Percentiles rank a stretch among this genome's conserved stretches.
Conservation (phyloP, 768 basidiomycete species). For the Leccinellum rugosiceps region DNA sequence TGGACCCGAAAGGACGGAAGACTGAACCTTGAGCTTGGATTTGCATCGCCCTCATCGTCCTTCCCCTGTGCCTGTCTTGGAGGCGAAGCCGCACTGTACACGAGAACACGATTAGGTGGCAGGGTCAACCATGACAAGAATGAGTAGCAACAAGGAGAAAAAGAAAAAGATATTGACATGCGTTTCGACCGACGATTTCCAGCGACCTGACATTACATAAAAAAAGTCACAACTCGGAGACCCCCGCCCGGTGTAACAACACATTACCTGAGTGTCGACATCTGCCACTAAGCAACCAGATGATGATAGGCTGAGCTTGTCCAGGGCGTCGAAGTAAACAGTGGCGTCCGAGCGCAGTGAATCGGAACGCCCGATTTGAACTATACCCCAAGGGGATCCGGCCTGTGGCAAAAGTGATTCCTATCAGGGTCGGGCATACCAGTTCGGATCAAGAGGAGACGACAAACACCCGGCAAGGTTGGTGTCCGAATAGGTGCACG, state of each 20-base stretch:
- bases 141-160: constrained; percentile 1
- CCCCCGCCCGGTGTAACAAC: neutral
- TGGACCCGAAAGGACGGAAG: constrained; percentile 18
- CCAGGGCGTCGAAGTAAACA: constrained; percentile 26
- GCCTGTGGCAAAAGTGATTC: constrained; percentile 4
- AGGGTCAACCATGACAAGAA: constrained; percentile 7
- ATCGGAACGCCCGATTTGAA: constrained; percentile 1
- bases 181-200: constrained; percentile 7
- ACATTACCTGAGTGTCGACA: constrained; percentile 10
- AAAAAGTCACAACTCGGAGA: neutral
- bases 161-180: constrained; percentile 15
- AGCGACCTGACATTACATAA: constrained; percentile 1
- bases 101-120: constrained; percentile 6
- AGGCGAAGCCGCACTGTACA: constrained; percentile 6
- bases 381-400: neutral
- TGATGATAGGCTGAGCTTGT: constrained; percentile 6
- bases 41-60: neutral
- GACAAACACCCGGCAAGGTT: neutral
- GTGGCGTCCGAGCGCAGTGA: constrained; percentile 15
- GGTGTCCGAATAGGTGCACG: neutral
- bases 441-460: neutral
- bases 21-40: constrained; percentile 16
- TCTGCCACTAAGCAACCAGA: constrained; percentile 3
- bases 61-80: constrained; percentile 8
- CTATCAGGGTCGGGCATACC: constrained; percentile 6